A percentile compares a stretch with the other conserved stretches of the same genome.
These are phyloP conservation scores for Aspergillus haitiensis DNA, from an alignment of 495 filamentous ascomycete species.

Conservation along the genomic window DNA sequence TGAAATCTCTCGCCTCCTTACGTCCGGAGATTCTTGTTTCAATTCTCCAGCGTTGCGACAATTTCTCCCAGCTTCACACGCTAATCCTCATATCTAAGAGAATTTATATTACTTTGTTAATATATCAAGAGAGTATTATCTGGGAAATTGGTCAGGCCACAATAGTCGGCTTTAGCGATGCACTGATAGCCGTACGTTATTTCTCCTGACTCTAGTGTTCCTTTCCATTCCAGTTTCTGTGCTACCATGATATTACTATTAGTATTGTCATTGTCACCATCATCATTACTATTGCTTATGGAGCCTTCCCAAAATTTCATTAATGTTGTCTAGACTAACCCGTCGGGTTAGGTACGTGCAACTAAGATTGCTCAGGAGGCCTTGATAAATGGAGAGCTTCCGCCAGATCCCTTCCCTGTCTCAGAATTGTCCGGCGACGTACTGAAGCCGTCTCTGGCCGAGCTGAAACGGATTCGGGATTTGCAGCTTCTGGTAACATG, in stretches of 20 bases:
- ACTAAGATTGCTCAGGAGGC: slow-evolving; percentile 8
- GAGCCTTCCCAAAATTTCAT: no score
- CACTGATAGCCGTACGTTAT: slow-evolving; percentile 7
- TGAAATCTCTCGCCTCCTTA: background rate
- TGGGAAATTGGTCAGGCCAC: slow-evolving; percentile 7
- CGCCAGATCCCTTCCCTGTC: slow-evolving; percentile 11
- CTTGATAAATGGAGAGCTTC: slow-evolving; percentile 7
- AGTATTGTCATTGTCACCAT: background rate
- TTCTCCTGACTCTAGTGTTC: background rate
- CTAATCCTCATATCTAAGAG: background rate
- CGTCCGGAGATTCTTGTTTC: slow-evolving; percentile 9
- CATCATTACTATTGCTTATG: background rate
- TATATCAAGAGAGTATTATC: slow-evolving; percentile 3
- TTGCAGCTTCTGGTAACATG: background rate
- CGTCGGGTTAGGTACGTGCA: slow-evolving; percentile 2
- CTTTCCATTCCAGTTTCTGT: background rate
- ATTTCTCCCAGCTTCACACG: background rate
- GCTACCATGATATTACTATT: no score
- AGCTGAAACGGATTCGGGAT: background rate
- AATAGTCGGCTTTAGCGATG: slow-evolving; percentile 7
- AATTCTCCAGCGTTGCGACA: slow-evolving; percentile 5
- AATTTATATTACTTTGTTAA: background rate
- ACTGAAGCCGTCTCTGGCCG: background rate
- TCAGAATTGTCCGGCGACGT: background rate
- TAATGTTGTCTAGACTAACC: background rate